Percentiles rank a stretch among this genome's conserved stretches.
Evolutionary conservation across 108 stramenopile genomes (phyloP).

Genomic region (Skeletonema menzelii): DNA sequence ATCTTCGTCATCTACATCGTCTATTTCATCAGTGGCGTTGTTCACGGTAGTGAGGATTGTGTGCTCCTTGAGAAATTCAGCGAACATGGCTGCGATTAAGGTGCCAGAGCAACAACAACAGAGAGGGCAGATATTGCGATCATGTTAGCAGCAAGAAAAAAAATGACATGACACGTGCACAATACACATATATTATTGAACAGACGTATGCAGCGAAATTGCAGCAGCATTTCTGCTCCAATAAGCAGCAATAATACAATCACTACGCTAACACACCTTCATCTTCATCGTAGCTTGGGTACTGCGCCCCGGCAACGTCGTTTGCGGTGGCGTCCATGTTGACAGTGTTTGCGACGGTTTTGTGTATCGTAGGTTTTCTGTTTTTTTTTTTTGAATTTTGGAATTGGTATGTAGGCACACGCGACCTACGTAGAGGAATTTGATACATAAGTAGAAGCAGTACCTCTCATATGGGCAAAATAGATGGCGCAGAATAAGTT

Average conservation of each 20-base stretch:
- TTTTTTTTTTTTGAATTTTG: background rate
- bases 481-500: no score
- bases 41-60: slow-evolving; percentile 53
- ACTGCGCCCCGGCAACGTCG: slow-evolving; percentile 15
- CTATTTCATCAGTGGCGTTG: slow-evolving; percentile 27
- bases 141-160: background rate
- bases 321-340: slow-evolving; percentile 3
- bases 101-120: background rate
- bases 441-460: no score
- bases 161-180: background rate
- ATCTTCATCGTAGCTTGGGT: slow-evolving; percentile 58
- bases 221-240: background rate
- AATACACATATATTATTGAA: background rate
- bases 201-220: background rate
- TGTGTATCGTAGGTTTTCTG: background rate
- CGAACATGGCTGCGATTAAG: slow-evolving; percentile 47
- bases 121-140: background rate
- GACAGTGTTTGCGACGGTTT: background rate
- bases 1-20: slow-evolving; percentile 45
- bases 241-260: background rate
- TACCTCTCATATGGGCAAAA: no score
- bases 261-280: slow-evolving; percentile 23
- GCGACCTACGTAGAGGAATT: no score
- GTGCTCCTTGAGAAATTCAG: slow-evolving; percentile 69
- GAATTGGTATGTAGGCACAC: no score